Base-by-base conservation (phyloP, 2,329 filamentous ascomycete species). In the Tolypocladium paradoxum region DNA sequence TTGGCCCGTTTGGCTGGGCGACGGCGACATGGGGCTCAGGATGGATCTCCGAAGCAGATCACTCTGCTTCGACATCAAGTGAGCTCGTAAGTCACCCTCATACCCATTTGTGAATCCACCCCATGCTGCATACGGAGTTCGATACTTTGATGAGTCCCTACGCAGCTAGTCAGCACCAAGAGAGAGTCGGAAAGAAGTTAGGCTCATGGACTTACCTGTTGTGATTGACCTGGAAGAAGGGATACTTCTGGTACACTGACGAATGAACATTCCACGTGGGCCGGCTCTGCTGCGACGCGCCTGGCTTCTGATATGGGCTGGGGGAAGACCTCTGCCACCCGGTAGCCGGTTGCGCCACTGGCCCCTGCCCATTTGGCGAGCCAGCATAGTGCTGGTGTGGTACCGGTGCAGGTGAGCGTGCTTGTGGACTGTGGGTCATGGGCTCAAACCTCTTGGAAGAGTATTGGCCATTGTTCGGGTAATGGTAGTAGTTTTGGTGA, bases 51-150 rank as follows among this genome's bases (percentile, higher is more conserved):
- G 60, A 36, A 65, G 50, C n/a, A 64, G 49, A 8, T 64, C 61
- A 20, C 60, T 57, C 20, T 63, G 61, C 49, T 63, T 65, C 14
- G 62, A 58, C 65, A 75, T 70, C 46, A 78, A 55, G 54, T 77
- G 73, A 20, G 73, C 72, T 49, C 70, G 68, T 20, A 76, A 55
- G 48, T 76, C 76, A 22, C 76, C 78, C 63, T 82, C 78, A 53
- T 83, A 82, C 5, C 79, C 79, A 55, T 84, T 84, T 35, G 76
- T 81, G 58, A 83, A 83, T 0, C 80, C 81, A 27, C 77, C 76
- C 67, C 70, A 74, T 2, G 73, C 69, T 18, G 76, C 73, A 61
- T 84, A 85, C 1, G 82, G 82, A 5, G 79, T 82, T 49, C 78
- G 74, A 55, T 85, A 84, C 52, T 76, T 76, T 8, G 74, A 71